Percentiles rank a stretch among this genome's conserved stretches.
Evolutionary conservation across 1,284 basidiomycete genomes (phyloP).

Genomic region (Ceraceosorus guamensis): DNA sequence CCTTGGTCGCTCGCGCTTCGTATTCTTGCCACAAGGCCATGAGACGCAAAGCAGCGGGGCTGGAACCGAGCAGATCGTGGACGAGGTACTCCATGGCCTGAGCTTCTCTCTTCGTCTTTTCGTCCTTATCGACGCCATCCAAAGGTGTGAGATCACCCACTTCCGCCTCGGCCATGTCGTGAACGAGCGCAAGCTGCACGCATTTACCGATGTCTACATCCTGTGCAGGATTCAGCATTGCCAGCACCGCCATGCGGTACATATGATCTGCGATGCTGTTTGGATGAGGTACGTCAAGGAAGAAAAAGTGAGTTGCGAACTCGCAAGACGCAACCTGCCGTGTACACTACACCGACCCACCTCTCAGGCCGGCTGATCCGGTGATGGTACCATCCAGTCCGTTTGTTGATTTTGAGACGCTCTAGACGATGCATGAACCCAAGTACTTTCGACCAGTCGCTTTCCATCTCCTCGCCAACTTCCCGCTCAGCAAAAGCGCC

Average conservation of each 20-base stretch:
- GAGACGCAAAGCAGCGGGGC: slow-evolving; percentile 69
- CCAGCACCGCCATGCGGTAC: slow-evolving; percentile 90
- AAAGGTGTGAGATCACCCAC: slow-evolving; percentile 90
- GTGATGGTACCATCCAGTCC: slow-evolving; percentile 46
- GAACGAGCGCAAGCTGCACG: slow-evolving; percentile 80
- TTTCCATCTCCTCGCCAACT: slow-evolving; percentile 24
- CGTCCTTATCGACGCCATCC: slow-evolving; percentile 72
- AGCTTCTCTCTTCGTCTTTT: slow-evolving; percentile 74
- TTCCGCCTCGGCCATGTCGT: slow-evolving; percentile 93
- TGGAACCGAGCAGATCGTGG: slow-evolving; percentile 77
- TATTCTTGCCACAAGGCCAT: slow-evolving; percentile 85
- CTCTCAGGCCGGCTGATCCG: slow-evolving; percentile 53
- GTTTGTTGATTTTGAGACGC: slow-evolving; percentile 41
- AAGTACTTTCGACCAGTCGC: slow-evolving; percentile 25
- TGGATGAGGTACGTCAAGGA: too few species aligned
- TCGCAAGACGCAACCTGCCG: neutral
- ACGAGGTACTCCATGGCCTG: slow-evolving; percentile 77
- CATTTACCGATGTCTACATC: slow-evolving; percentile 58
- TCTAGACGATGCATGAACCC: slow-evolving; percentile 43
- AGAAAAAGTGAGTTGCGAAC: neutral
- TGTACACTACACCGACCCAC: too few species aligned
- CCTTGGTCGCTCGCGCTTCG: slow-evolving; percentile 70
- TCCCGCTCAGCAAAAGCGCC: slow-evolving; percentile 21
- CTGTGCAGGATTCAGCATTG: slow-evolving; percentile 61
- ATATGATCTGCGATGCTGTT: slow-evolving; percentile 79